These are phyloP conservation scores for Cyphellophora europaea DNA, from an alignment of 2,329 filamentous ascomycete species.

Conservation along the genomic window DNA sequence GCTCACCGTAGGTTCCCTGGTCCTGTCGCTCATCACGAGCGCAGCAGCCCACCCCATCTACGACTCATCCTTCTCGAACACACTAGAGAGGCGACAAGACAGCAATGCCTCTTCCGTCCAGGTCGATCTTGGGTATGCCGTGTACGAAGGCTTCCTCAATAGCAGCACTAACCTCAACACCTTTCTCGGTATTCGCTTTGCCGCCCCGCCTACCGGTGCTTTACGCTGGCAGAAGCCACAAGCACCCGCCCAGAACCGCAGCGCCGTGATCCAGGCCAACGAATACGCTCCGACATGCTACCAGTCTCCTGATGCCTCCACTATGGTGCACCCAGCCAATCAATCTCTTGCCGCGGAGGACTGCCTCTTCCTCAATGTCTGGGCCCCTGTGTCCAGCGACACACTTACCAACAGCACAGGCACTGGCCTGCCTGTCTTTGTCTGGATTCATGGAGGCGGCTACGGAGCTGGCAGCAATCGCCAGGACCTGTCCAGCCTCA, in stretches of 20 bases:
- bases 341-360: conserved; percentile 22
- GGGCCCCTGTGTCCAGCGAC: conserved; percentile 21
- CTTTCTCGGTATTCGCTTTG: conserved; percentile 30
- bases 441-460: conserved; percentile 33
- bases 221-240: conserved; percentile 27
- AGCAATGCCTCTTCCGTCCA: conserved; percentile 12
- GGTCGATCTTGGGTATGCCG: conserved; percentile 38
- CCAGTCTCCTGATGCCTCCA: conserved; percentile 20
- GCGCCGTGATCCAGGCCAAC: conserved; percentile 18
- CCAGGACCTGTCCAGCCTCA: conserved; percentile 23
- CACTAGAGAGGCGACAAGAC: background rate
- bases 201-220: conserved; percentile 24
- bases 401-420: no score
- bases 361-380: conserved; percentile 33
- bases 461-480: conserved; percentile 23
- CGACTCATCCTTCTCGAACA: background rate
- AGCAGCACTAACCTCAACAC: conserved; percentile 30
- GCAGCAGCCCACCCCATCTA: no score
- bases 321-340: conserved; percentile 8
- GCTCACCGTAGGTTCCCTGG: no score
- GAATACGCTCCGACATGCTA: conserved; percentile 24
- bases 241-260: conserved; percentile 19
- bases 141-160: conserved; percentile 36
- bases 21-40: no score
- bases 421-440: conserved; percentile 23